These are phyloP conservation scores for Saccharomycopsis fodiens DNA, from an alignment of 805 yeast genomes.

Conservation along the genomic window DNA sequence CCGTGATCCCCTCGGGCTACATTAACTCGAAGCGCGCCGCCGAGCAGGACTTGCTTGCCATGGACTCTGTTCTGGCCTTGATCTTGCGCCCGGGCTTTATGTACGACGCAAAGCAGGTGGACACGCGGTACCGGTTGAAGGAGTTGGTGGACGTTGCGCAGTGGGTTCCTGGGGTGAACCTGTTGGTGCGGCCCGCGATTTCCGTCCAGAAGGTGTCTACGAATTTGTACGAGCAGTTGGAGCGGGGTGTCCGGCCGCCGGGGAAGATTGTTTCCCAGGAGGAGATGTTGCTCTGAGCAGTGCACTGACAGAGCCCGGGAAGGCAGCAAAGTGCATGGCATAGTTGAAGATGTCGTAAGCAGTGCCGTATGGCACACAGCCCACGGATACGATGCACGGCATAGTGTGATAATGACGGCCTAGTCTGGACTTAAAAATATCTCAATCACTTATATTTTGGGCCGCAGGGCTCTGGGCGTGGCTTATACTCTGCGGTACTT, in stretches of 20 bases:
- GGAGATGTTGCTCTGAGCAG: background rate
- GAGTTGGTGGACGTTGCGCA: slow-evolving; percentile 34
- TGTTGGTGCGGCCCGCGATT: slow-evolving; percentile 50
- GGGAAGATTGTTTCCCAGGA: background rate
- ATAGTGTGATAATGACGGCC: too few relatives aligned
- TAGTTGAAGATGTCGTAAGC: too few relatives aligned
- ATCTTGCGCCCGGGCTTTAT: slow-evolving; percentile 77
- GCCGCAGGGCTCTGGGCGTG: too few relatives aligned
- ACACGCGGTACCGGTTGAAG: slow-evolving; percentile 36
- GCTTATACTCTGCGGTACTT: too few relatives aligned
- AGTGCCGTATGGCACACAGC: too few relatives aligned
- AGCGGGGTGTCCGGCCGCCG: background rate
- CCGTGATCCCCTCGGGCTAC: slow-evolving; percentile 63
- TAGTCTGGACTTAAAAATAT: too few relatives aligned
- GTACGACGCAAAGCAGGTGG: slow-evolving; percentile 45
- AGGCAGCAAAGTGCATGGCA: too few relatives aligned
- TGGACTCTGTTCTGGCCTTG: slow-evolving; percentile 34
- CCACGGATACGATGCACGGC: too few relatives aligned
- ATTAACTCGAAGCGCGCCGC: slow-evolving; percentile 72
- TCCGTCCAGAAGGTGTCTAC: slow-evolving; percentile 63
- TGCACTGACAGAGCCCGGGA: too few relatives aligned
- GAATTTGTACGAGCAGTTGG: slow-evolving; percentile 29
- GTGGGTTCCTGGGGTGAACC: slow-evolving; percentile 35
- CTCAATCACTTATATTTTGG: too few relatives aligned
- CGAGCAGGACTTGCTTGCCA: slow-evolving; percentile 45